phyloP scores from a whole-genome alignment of 176 grass and related monocot genomes.

The Coix lacrymajobi region DNA sequence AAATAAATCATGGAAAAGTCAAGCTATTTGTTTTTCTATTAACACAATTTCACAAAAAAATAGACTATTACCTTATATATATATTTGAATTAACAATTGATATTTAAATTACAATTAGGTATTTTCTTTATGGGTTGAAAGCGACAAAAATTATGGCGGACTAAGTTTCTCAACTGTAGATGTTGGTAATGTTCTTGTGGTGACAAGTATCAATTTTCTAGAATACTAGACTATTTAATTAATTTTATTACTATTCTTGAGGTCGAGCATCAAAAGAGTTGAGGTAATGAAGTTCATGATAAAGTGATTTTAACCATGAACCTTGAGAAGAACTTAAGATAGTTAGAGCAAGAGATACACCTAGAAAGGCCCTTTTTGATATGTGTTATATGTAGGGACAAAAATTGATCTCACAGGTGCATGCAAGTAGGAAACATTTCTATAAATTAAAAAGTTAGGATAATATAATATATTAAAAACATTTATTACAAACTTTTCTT shows the following conservation, averaged over 20 bases:
- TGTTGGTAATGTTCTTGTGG: conserved; percentile 46
- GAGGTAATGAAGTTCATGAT: too few species aligned
- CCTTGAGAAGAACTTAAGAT: too few species aligned
- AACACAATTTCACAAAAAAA: not conserved
- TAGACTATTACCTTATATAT: not conserved
- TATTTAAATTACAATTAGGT: conserved; percentile 13
- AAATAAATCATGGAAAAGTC: not conserved
- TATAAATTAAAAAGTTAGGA: not conserved
- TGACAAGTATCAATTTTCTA: conserved; percentile 29
- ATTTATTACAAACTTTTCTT: not conserved
- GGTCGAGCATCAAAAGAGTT: not conserved
- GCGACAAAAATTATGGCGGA: conserved; percentile 44
- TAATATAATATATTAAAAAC: not conserved
- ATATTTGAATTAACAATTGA: not conserved
- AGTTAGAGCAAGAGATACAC: too few species aligned
- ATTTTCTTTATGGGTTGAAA: conserved; percentile 56
- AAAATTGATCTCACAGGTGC: too few species aligned
- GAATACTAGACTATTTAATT: not conserved
- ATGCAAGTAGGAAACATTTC: too few species aligned
- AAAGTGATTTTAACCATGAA: too few species aligned
- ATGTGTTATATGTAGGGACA: too few species aligned
- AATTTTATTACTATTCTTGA: not conserved
- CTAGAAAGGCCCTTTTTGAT: too few species aligned
- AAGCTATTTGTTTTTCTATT: fast-evolving
- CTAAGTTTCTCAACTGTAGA: conserved; percentile 42